Evolutionary conservation across 2,329 filamentous ascomycete species (phyloP).

Genomic region (Fusarium oxysporum): DNA sequence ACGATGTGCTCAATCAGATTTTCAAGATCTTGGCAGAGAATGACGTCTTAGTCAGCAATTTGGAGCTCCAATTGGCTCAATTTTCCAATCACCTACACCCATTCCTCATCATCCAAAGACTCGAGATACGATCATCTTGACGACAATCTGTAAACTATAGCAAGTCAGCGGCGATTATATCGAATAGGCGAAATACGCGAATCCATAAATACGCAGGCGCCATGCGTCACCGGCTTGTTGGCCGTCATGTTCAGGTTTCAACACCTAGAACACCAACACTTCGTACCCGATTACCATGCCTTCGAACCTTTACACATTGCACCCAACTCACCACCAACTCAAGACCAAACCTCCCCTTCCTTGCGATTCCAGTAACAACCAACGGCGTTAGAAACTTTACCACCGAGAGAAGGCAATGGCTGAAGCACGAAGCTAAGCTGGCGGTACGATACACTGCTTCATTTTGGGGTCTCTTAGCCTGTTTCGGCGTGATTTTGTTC

Average conservation of each 20-base stretch:
- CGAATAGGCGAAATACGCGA: background rate
- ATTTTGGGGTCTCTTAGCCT: conserved; percentile 72
- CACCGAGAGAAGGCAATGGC: conserved; percentile 78
- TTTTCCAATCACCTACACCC: conserved; percentile 25
- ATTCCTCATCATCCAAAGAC: conserved; percentile 12
- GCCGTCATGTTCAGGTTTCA: conserved; percentile 44
- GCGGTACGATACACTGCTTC: conserved; percentile 75
- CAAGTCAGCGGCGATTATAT: background rate
- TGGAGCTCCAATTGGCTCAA: conserved; percentile 27
- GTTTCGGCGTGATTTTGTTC: conserved; percentile 70
- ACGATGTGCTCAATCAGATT: conserved; percentile 12
- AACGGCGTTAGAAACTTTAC: conserved; percentile 78
- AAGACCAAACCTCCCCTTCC: conserved; percentile 59
- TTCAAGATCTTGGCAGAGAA: conserved; percentile 23
- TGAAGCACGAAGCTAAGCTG: conserved; percentile 77
- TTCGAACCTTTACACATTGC: conserved; percentile 46
- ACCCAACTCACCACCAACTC: conserved; percentile 48
- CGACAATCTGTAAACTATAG: background rate
- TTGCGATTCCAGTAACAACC: conserved; percentile 57
- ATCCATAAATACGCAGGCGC: conserved; percentile 8
- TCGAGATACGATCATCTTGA: conserved; percentile 6
- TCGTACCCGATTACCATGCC: conserved; percentile 34
- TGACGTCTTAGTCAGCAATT: conserved; percentile 36
- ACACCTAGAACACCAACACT: conserved; percentile 28
- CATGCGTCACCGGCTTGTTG: conserved; percentile 56